Evolutionary conservation across 2,329 filamentous ascomycete genomes (phyloP), one percentile per base, ranked within the genome.

Genomic region (Sclerotinia borealis): DNA sequence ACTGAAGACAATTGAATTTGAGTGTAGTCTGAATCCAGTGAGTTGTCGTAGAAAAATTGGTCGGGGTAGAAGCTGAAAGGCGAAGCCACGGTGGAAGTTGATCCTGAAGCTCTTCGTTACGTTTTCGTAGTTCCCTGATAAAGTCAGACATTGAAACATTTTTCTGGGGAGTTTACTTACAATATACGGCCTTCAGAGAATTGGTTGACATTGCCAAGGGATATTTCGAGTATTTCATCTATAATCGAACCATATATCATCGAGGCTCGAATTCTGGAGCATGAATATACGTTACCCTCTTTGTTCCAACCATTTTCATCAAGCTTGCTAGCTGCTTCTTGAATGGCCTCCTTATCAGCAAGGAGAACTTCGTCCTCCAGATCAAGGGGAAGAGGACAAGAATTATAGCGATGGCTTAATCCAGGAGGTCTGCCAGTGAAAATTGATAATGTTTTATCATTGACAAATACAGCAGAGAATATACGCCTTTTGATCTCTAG

Each of bases 221-320:
- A 83, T 29, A 86, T 76, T 65, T 86, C 82, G 4, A 87, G 76
- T 7, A 87, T 79, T 55, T 87, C 84, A 65, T 87, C 84, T 2
- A 82, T 77, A 10, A 87, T 77, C 0, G 76, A 69, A 3, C 80
- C 79, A 50, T 85, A 76, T 15, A 79, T 75, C 1, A 77, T 76
- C 54, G 79, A 79, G 0, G 80, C 78, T 34, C 83, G 75, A 0
- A 76, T 69, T 63, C 79, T 77, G 0, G 82, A 84, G 0, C 77
- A 75, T 0, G 79, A 70, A 27, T 79, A 75, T 0, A 84, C 68
- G 0, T 73, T 70, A 0, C 79, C 79, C 0, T 75, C 68, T 0
- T 75, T 78, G 43, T 82, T 84, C 81, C 83, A 86, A 47, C 84
- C 84, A 39, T 80, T 72, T 0, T 71, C 65, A 64, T 85, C 82